Conservation (phyloP, 306 rosid species). For the Acacia confusa region DNA sequence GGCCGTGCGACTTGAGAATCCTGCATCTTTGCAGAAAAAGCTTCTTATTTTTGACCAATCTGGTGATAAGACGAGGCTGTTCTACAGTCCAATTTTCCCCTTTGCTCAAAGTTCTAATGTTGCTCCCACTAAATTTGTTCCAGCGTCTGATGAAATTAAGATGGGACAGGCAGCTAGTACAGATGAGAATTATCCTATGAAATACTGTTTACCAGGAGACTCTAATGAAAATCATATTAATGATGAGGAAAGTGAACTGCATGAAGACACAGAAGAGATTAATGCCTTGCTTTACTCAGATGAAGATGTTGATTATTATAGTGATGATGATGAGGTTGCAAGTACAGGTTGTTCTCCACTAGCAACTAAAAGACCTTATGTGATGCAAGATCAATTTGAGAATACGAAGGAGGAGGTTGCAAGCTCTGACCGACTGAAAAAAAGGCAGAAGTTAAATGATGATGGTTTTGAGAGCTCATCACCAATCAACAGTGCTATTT, state of each 20-base stretch:
- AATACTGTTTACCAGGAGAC: constrained; percentile 35
- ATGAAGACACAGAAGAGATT: constrained; percentile 85
- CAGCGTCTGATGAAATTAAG: constrained; percentile 27
- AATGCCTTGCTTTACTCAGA: constrained; percentile 86
- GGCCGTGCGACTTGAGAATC: constrained; percentile 41
- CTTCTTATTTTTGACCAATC: constrained; percentile 70
- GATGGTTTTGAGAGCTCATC: constrained; percentile 47
- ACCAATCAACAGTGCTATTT: constrained; percentile 40
- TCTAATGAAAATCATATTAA: constrained; percentile 44
- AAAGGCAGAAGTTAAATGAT: constrained; percentile 61
- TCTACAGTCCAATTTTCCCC: constrained; percentile 52
- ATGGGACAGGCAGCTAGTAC: constrained; percentile 22
- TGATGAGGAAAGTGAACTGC: constrained; percentile 71
- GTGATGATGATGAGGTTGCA: constrained; percentile 69
- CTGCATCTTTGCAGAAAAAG: constrained; percentile 53
- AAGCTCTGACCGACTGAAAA: constrained; percentile 51
- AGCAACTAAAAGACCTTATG: constrained; percentile 30
- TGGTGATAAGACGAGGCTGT: constrained; percentile 63
- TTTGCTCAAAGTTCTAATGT: constrained; percentile 42
- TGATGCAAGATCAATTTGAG: constrained; percentile 40
- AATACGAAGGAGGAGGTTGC: constrained; percentile 48
- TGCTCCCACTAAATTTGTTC: constrained; percentile 28
- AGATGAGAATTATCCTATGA: constrained; percentile 34
- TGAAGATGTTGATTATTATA: constrained; percentile 31
- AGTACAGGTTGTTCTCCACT: constrained; percentile 74